A percentile compares a stretch with the other conserved stretches of the same genome.
Conservation (phyloP, 345 rosid genomes). For the Brassica nigra region DNA sequence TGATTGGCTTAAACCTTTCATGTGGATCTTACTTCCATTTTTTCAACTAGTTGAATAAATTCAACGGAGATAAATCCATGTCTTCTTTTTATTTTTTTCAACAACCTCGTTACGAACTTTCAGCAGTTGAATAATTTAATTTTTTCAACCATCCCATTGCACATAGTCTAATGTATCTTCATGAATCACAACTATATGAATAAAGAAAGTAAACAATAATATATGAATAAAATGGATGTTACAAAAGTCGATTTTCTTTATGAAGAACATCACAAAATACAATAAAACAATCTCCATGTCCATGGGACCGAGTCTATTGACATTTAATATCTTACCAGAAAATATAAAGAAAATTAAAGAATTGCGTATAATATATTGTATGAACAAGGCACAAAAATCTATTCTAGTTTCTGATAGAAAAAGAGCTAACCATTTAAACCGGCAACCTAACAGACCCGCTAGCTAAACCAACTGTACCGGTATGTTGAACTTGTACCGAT, state of each 20-base stretch:
- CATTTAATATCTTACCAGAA: conserved; percentile 8
- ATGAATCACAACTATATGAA: not conserved
- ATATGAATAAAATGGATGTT: not conserved
- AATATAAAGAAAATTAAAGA: conserved; percentile 9
- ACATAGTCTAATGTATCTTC: not conserved
- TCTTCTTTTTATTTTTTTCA: too few species aligned
- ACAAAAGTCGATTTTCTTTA: not conserved
- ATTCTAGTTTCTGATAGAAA: not conserved
- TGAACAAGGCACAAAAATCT: conserved; percentile 15
- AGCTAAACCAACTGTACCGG: conserved; percentile 13
- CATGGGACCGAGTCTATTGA: conserved; percentile 9
- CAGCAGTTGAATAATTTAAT: too few species aligned
- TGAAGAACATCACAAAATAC: not conserved
- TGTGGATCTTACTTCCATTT: too few species aligned
- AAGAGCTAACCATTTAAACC: conserved; percentile 42
- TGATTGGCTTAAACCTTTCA: too few species aligned
- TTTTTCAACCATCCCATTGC: too few species aligned
- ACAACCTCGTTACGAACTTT: too few species aligned
- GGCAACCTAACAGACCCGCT: conserved; percentile 49
- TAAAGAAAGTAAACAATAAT: too few species aligned
- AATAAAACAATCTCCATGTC: conserved; percentile 17
- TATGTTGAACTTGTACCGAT: conserved; percentile 35
- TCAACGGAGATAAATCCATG: too few species aligned
- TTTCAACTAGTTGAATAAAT: too few species aligned
- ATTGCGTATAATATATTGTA: conserved; percentile 16